Evolutionary conservation across 1,284 basidiomycete genomes (phyloP).

Genomic region (Malassezia psittaci): DNA sequence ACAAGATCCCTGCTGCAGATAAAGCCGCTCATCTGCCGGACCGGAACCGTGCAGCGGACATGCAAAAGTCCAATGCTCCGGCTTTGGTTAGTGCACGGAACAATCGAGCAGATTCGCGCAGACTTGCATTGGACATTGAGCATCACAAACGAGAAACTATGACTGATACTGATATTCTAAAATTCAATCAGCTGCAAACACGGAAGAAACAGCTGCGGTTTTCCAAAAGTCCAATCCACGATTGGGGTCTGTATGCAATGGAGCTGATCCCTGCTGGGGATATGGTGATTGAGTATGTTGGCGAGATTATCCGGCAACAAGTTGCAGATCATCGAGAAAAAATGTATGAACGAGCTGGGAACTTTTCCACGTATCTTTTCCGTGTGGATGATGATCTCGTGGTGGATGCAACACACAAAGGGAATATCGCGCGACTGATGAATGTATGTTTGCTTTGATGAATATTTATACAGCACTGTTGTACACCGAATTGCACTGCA

Average conservation of each 20-base stretch:
- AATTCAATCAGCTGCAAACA: slow-evolving; percentile 96
- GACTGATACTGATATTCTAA: slow-evolving; percentile 58
- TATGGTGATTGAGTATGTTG: slow-evolving; percentile 99
- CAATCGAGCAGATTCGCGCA: slow-evolving; percentile 85
- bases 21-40: slow-evolving; percentile 72
- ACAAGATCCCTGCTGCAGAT: slow-evolving; percentile 81
- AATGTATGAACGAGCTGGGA: slow-evolving; percentile 72
- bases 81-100: slow-evolving; percentile 69
- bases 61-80: slow-evolving; percentile 35
- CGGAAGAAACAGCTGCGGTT: slow-evolving; percentile 97
- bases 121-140: slow-evolving; percentile 84
- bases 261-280: slow-evolving; percentile 75
- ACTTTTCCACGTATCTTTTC: slow-evolving; percentile 46
- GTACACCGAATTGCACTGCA: slow-evolving; percentile 91
- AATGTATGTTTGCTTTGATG: slow-evolving; percentile 20
- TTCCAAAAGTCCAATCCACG: slow-evolving; percentile 89
- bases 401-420: slow-evolving; percentile 97
- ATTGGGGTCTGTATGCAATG: slow-evolving; percentile 68
- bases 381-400: slow-evolving; percentile 51
- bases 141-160: slow-evolving; percentile 64
- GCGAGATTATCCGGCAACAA: slow-evolving; percentile 85
- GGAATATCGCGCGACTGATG: slow-evolving; percentile 61
- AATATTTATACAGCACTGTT: slow-evolving; percentile 58
- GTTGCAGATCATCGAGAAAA: slow-evolving; percentile 96
- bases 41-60: slow-evolving; percentile 53